Evolutionary conservation across 139 green algal species (phyloP).

Genomic region (Medakamo hakoo): DNA sequence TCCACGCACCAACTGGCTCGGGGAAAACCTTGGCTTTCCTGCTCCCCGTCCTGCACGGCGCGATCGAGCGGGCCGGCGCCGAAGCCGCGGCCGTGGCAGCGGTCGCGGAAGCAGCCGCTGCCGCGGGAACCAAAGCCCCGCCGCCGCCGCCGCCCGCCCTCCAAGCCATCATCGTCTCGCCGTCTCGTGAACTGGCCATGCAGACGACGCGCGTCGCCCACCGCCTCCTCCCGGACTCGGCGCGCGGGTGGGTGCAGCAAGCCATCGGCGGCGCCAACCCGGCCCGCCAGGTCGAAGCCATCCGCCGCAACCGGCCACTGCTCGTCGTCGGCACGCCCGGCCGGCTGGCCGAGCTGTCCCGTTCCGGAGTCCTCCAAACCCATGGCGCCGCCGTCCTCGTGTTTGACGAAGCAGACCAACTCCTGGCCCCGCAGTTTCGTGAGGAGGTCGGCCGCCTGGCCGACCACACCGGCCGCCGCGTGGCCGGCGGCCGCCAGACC

Average conservation of each 20-base stretch:
- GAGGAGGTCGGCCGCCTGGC: conserved; percentile 62
- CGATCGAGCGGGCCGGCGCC: conserved; percentile 31
- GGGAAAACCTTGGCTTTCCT: conserved; percentile 94
- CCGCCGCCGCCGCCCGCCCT: neutral
- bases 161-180: conserved; percentile 60
- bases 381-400: conserved; percentile 34
- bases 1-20: conserved; percentile 83
- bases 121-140: too few relatives aligned
- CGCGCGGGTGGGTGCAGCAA: conserved; percentile 67
- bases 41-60: conserved; percentile 59
- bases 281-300: conserved; percentile 53
- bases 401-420: conserved; percentile 68
- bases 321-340: conserved; percentile 92
- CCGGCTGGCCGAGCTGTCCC: conserved; percentile 64
- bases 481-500: conserved; percentile 32
- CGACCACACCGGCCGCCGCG: conserved; percentile 43
- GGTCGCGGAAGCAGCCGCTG: neutral
- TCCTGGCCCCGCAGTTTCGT: conserved; percentile 62
- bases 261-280: conserved; percentile 77
- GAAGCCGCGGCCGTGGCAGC: conserved; percentile 3
- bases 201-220: conserved; percentile 67
- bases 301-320: conserved; percentile 60
- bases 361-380: conserved; percentile 31
- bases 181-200: conserved; percentile 88
- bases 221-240: conserved; percentile 38